Evolutionary conservation across 345 rosid species (phyloP).

Genomic region (Eutrema heterophyllum): DNA sequence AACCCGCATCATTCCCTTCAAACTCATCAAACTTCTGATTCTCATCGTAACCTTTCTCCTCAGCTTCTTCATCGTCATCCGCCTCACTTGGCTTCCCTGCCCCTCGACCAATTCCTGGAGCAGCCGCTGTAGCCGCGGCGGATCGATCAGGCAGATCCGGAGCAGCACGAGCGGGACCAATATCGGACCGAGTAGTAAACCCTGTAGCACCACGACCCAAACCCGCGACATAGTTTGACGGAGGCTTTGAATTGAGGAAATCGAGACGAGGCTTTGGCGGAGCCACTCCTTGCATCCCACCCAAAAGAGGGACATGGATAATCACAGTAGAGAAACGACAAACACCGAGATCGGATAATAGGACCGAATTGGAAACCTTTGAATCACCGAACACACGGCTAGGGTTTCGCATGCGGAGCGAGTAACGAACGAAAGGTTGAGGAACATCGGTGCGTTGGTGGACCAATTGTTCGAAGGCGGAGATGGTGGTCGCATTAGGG

Average conservation of each 20-base stretch:
- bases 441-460: constrained; percentile 44
- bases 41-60: constrained; percentile 88
- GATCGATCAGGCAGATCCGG: constrained; percentile 87
- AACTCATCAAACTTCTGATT: constrained; percentile 96
- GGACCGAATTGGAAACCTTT: constrained; percentile 22
- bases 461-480: constrained; percentile 43
- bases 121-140: constrained; percentile 40
- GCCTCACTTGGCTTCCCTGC: constrained; percentile 63
- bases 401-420: constrained; percentile 30
- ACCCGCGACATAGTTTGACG: constrained; percentile 88
- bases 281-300: constrained; percentile 46
- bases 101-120: constrained; percentile 56
- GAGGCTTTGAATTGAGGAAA: constrained; percentile 80
- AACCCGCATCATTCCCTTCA: constrained; percentile 94
- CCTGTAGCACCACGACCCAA: constrained; percentile 97
- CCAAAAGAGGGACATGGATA: constrained; percentile 76
- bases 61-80: constrained; percentile 82
- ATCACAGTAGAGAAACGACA: constrained; percentile 44
- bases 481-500: constrained; percentile 53
- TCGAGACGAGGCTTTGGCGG: constrained; percentile 79
- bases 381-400: not conserved
- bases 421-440: constrained; percentile 32
- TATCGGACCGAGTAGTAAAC: constrained; percentile 94
- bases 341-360: constrained; percentile 51
- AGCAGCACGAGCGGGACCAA: constrained; percentile 93